Conservation (phyloP, 495 filamentous ascomycete genomes). For the Chlorociboria aeruginascens region DNA sequence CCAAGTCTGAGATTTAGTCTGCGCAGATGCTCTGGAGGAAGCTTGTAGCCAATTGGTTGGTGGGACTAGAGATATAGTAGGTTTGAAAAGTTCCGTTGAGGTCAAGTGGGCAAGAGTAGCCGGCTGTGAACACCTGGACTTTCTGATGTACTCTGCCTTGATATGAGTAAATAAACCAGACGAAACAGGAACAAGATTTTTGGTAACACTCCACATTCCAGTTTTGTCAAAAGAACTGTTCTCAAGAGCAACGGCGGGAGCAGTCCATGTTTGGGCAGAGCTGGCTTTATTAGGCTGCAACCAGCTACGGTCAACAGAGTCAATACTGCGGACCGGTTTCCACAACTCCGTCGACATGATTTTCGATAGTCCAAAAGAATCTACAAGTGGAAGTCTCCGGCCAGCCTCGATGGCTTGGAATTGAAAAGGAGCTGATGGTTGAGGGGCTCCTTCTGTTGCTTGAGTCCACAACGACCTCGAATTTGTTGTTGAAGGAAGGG, state of each 20-base stretch:
- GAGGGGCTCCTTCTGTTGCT: neutral
- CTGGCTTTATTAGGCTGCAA: neutral
- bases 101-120: neutral
- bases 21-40: neutral
- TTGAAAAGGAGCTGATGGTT: neutral
- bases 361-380: neutral
- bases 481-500: neutral
- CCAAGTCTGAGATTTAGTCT: neutral
- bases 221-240: neutral
- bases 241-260: neutral
- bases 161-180: slow-evolving; percentile 7
- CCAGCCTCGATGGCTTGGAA: neutral
- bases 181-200: neutral
- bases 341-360: slow-evolving; percentile 7
- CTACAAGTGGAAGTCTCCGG: neutral
- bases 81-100: slow-evolving; percentile 9
- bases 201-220: slow-evolving; percentile 3
- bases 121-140: neutral
- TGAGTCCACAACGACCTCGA: neutral
- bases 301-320: slow-evolving; percentile 2
- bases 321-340: neutral
- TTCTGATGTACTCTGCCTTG: neutral
- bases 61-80: neutral
- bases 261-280: slow-evolving; percentile 3
- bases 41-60: neutral